These are phyloP conservation scores for Leishmania gerbilli DNA, from an alignment of 208 protist genomes.

Conservation along the genomic window DNA sequence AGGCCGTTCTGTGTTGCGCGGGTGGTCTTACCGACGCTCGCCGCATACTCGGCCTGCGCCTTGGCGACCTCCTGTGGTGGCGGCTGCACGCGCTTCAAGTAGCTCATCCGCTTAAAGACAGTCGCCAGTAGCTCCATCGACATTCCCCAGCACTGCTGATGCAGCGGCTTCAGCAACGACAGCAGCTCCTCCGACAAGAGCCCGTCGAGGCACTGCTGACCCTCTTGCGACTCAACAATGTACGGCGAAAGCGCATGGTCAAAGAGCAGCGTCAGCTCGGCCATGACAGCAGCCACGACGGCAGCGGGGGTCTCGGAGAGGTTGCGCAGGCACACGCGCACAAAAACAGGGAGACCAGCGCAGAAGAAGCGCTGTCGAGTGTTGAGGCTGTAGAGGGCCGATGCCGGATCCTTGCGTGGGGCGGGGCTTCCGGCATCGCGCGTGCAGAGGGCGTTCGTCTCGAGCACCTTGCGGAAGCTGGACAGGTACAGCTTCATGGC, in stretches of 20 bases:
- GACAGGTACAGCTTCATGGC: conserved; percentile 68
- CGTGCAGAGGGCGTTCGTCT: conserved; percentile 57
- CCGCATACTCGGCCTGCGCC: conserved; percentile 17
- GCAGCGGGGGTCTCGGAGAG: conserved; percentile 63
- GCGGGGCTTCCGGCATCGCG: conserved; percentile 1
- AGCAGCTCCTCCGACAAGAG: conserved; percentile 74
- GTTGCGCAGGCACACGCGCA: conserved; percentile 60
- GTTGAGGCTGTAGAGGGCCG: conserved; percentile 27
- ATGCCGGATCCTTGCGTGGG: conserved; percentile 17
- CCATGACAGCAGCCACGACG: conserved; percentile 42
- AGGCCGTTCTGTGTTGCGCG: neutral
- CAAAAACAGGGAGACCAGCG: conserved; percentile 50
- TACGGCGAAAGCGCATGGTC: conserved; percentile 75
- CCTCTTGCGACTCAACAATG: conserved; percentile 79
- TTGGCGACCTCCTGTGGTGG: conserved; percentile 25
- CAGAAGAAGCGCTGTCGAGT: conserved; percentile 44
- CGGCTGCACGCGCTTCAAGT: conserved; percentile 69
- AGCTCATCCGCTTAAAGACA: conserved; percentile 70
- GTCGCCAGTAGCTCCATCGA: conserved; percentile 64
- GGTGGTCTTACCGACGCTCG: neutral
- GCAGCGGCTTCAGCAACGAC: conserved; percentile 75
- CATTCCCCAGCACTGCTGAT: conserved; percentile 73
- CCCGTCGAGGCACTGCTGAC: conserved; percentile 60
- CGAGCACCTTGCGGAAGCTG: conserved; percentile 84
- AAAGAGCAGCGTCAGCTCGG: conserved; percentile 64